Evolutionary conservation across 2,329 filamentous ascomycete genomes (phyloP), one percentile per base, ranked within the genome.

Genomic region (Alternaria novae-zelandiae): DNA sequence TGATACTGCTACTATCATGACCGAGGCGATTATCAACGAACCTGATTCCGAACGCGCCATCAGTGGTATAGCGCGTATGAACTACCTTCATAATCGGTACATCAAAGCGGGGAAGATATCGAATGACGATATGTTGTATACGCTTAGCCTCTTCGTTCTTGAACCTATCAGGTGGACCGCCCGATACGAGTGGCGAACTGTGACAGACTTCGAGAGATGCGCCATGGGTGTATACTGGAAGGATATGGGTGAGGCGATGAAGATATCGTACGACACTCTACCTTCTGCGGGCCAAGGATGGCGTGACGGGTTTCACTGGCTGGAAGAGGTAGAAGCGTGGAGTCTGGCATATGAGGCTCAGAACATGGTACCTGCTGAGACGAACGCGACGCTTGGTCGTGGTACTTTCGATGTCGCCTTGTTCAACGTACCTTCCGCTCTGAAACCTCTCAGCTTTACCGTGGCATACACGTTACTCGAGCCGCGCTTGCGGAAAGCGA

Each of bases 171-270:
- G 85, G 13, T 93, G 90, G 83, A 85, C 91, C 30, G 76, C 83
- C 6, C 80, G 81, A 6, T 91, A 88, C 70, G 92, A 95, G 74
- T 95, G 91, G 91, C 86, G 92, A 2, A 43, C 80, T 5, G 76
- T 92, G 21, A 90, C 85, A 15, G 86, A 90, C 1, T 83, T 94
- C 78, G 92, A 94, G 77, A 77, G 83, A 10, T 91, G 89, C 65
- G 91, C 90, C 0, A 78, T 90, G 73, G 72, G 64, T 59, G 71
- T 65, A 0, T 21, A 91, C 71, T 94, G 90, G 91, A 91, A 91
- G 77, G 84, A 84, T 56, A 80, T 92, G 15, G 91, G 91, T 13
- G 89, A 93, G 69, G 86, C 87, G 56, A 90, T 94, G 87, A 85
- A 83, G 0, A 91, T 94, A 59, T 79, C 80, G 4, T 87, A 82